phyloP scores from a whole-genome alignment of 176 grass and related monocot species.

The Triticum urartu region DNA sequence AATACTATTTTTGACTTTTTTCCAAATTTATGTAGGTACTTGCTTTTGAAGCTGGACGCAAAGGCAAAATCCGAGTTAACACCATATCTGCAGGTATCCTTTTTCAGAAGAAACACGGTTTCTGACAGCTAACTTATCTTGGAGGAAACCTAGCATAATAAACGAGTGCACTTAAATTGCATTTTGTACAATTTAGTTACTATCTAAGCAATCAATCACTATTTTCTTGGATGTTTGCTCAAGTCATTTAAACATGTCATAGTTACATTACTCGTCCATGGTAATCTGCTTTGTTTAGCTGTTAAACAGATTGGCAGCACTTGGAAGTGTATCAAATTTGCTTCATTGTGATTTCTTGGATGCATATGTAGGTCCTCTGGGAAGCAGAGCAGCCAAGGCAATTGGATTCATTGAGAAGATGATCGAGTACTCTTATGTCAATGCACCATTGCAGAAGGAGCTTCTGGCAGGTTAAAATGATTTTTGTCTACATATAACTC shows the following conservation, averaged over 20 bases:
- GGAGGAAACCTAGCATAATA: conserved; percentile 11
- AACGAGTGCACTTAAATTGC: background rate
- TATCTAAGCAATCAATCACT: too few species aligned
- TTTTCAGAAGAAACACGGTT: background rate
- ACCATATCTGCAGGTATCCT: conserved; percentile 91
- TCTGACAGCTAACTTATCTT: background rate
- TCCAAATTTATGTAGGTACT: conserved; percentile 50
- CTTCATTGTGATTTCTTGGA: background rate
- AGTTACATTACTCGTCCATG: background rate
- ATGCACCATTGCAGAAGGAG: conserved; percentile 92
- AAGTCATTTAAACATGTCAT: background rate
- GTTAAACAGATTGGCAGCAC: background rate
- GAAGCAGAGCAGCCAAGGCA: conserved; percentile 90
- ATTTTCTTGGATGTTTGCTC: background rate
- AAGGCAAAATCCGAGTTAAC: conserved; percentile 87
- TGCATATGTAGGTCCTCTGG: conserved; percentile 60
- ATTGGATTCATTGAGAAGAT: conserved; percentile 99
- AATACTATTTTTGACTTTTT: background rate
- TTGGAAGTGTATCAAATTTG: background rate
- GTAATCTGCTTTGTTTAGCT: background rate
- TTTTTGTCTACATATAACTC: background rate
- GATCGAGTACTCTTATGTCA: conserved; percentile 92
- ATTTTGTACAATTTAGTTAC: too few species aligned
- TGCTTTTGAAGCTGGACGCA: conserved; percentile 92
- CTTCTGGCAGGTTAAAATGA: conserved; percentile 60